Evolutionary conservation across 2,329 filamentous ascomycete genomes (phyloP), one percentile per base, ranked within the genome.

Genomic region (Arthroderma uncinatum): DNA sequence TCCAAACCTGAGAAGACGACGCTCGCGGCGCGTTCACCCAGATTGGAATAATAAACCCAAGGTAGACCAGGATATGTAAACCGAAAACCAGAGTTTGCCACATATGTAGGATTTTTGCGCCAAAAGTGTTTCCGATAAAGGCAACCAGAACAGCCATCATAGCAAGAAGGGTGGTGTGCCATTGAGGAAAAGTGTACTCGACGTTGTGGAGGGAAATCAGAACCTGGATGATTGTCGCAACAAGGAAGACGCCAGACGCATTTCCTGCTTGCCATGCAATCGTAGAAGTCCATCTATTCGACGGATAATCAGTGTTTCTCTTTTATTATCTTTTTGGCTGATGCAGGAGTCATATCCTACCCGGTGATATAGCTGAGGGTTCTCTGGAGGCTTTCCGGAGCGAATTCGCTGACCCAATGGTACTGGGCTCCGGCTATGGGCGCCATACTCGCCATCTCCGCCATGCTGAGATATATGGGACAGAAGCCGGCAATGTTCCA

Each of bases 21-120:
- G 59, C 62, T n/a, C 63, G 59, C 2, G 61, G 64, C 1, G 64
- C 64, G 60, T 70, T 64, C n/a, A 59, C 64, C 64, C 69, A 70
- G 44, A 74, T 60, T 1, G 66, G 62, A 16, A 70, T 68, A 14
- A 78, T 61, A 2, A 75, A 68, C 1, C 67, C 71, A 37, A 77
- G 65, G 55, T 76, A 77, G 6, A 74, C 74, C 10, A 70, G 61
- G 3, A 75, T 63, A 42, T 82, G 79, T 5, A 81, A 61, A 39
- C 76, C 69, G 16, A 82, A 67, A 50, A 79, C 72, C 4, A 76
- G 55, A 0, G 73, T 74, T 63, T 82, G 79, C 42, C 82, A 70
- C 48, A 75, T 71, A 28, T 80, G 75, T 16, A 82, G 69, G 6
- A 67, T 60, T 42, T 62, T 66, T 8, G 65, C 74, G 14, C 77